phyloP scores from a whole-genome alignment of 225 moss, liverwort and hornwort genomes.

The Rhytidiadelphus loreus region DNA sequence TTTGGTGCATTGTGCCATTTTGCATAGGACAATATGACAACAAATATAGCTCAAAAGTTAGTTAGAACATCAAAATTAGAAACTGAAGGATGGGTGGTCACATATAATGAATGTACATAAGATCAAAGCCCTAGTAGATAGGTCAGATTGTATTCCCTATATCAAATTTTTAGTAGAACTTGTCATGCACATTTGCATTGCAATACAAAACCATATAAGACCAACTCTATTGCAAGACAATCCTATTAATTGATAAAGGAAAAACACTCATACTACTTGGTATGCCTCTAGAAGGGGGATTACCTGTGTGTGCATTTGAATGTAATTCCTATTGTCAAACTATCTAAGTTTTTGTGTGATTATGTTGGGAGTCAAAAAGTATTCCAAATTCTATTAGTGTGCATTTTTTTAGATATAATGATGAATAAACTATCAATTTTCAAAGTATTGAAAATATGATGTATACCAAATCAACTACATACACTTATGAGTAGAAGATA shows the following conservation, averaged over 20 bases:
- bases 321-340: not conserved
- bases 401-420: too few species aligned
- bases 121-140: not conserved
- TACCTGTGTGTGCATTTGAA: not conserved
- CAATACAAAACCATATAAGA: not conserved
- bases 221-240: not conserved
- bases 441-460: not conserved
- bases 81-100: accelerated
- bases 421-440: not conserved
- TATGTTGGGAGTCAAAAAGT: not conserved
- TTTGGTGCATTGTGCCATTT: not conserved
- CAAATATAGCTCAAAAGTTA: not conserved
- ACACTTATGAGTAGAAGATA: not conserved
- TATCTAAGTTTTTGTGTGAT: not conserved
- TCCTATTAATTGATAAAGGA: accelerated
- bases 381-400: not conserved
- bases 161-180: not conserved
- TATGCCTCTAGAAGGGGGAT: accelerated
- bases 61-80: not conserved
- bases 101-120: not conserved
- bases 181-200: accelerated
- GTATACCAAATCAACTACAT: not conserved
- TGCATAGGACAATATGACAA: not conserved
- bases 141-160: not conserved
- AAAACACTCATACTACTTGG: accelerated